A percentile compares a stretch with the other conserved stretches of the same genome.
Evolutionary conservation across 768 basidiomycete genomes (phyloP).

Genomic region (Lentinula detonsa): DNA sequence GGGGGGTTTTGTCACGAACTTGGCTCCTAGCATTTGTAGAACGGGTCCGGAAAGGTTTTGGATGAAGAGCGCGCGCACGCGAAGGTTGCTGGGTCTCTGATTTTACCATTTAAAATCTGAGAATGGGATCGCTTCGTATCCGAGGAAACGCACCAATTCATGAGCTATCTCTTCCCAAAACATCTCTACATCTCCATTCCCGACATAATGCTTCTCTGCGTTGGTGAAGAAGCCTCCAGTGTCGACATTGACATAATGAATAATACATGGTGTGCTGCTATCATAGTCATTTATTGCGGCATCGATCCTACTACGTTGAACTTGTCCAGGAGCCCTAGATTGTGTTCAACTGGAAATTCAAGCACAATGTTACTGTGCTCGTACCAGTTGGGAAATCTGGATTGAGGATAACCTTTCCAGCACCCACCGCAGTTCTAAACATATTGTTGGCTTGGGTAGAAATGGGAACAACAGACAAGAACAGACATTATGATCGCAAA

Average conservation of each 20-base stretch:
- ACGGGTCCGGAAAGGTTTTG: conserved; percentile 44
- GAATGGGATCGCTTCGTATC: neutral
- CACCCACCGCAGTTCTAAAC: conserved; percentile 2
- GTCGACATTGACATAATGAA: conserved; percentile 36
- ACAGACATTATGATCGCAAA: conserved; percentile 6
- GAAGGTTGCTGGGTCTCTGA: conserved; percentile 29
- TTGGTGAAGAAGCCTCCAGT: conserved; percentile 28
- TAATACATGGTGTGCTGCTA: conserved; percentile 18
- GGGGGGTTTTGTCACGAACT: conserved; percentile 23
- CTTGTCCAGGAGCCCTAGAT: conserved; percentile 49
- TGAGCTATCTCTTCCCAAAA: conserved; percentile 32
- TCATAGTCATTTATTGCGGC: conserved; percentile 23
- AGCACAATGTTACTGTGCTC: neutral
- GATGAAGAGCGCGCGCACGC: conserved; percentile 44
- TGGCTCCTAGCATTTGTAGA: conserved; percentile 51
- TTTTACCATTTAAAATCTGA: neutral
- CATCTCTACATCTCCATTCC: conserved; percentile 16
- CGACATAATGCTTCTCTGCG: conserved; percentile 18
- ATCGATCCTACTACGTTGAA: conserved; percentile 30
- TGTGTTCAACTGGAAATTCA: conserved; percentile 17
- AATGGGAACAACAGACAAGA: neutral
- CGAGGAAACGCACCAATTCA: neutral
- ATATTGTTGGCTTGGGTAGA: too few species aligned
- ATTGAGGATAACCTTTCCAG: conserved; percentile 9
- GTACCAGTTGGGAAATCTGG: neutral